Conservation (phyloP, 2,329 filamentous ascomycete species). For the Endoconidiophora laricicola region DNA sequence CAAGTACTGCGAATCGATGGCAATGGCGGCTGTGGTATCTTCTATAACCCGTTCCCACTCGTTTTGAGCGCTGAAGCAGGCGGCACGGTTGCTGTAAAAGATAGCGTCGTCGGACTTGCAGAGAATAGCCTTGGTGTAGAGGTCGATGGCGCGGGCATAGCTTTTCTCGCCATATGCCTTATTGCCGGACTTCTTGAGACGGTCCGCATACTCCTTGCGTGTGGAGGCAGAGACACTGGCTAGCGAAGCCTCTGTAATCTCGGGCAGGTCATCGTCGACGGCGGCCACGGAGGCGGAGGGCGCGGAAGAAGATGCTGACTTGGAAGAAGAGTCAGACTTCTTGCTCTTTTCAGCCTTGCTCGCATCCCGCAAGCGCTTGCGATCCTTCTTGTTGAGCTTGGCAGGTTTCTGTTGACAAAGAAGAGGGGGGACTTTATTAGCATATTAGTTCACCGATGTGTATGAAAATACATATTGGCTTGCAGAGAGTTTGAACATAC, state of each 20-base stretch:
- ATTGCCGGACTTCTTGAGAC: slow-evolving; percentile 90
- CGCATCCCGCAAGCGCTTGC: slow-evolving; percentile 54
- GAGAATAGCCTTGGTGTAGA: slow-evolving; percentile 89
- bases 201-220: slow-evolving; percentile 71
- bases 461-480: neutral
- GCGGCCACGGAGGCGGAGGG: slow-evolving; percentile 20
- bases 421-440: neutral
- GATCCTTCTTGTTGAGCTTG: slow-evolving; percentile 79
- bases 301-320: slow-evolving; percentile 6
- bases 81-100: slow-evolving; percentile 96
- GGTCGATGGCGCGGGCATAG: slow-evolving; percentile 80
- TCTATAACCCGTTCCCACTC: slow-evolving; percentile 95
- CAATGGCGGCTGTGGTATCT: slow-evolving; percentile 88
- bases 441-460: neutral
- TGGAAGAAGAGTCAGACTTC: slow-evolving; percentile 2
- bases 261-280: slow-evolving; percentile 52
- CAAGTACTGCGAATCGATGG: slow-evolving; percentile 86
- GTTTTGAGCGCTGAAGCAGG: slow-evolving; percentile 85
- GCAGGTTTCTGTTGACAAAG: slow-evolving; percentile 31
- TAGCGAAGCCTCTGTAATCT: slow-evolving; percentile 43
- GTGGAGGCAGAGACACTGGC: slow-evolving; percentile 40
- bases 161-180: slow-evolving; percentile 91
- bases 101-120: slow-evolving; percentile 97
- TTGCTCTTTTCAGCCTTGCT: slow-evolving; percentile 26
- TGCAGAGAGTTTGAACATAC: slow-evolving; percentile 24